Evolutionary conservation across 2,329 filamentous ascomycete genomes (phyloP), one percentile per base, ranked within the genome.

Genomic region (Endoconidiophora laricicola): DNA sequence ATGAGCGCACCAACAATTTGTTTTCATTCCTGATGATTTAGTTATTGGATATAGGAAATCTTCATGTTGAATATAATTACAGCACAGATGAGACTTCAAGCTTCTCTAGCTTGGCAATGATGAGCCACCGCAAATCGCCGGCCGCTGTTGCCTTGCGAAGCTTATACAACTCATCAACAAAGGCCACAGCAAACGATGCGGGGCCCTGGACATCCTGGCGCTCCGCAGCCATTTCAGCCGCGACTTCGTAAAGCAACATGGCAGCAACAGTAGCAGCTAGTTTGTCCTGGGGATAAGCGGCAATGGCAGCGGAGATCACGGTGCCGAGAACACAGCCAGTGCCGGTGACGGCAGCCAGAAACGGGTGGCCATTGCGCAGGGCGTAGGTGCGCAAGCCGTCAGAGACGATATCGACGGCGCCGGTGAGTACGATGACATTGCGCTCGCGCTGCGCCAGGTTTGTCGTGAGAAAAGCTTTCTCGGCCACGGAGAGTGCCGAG

Each of bases 301-400:
- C 81, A 14, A 47, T 14, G 6, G 45, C 49, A 47, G 84, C 81
- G 18, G 84, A 86, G 45, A 94, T 71, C 1, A 81, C 77, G 0
- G 87, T 91, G 1, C 88, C 90, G 5, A 95, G 71, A 4, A 84
- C 82, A 63, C 90, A 96, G 0, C 90, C 90, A 38, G 80, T 85
- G 2, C 85, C 86, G 0, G 85, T 91, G 49, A 91, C 76, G 54
- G 70, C 66, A 18, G 78, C 79, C 2, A 91, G 71, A 53, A 79
- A 69, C 56, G 72, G 69, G 62, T 94, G 81, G 1, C 90, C 90
- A 61, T 95, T 94, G 20, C 70, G 68, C 20, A 95, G 69, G 4
- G 77, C 71, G 55, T 82, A 70, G 0, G 82, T 83, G 6, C 75
- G 71, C 4, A 61, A 59, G 1, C 87, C 87, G 57, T 94, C 86